These are phyloP conservation scores for Parastagonospora avenae DNA, from an alignment of 2,329 filamentous ascomycete genomes.

Conservation along the genomic window DNA sequence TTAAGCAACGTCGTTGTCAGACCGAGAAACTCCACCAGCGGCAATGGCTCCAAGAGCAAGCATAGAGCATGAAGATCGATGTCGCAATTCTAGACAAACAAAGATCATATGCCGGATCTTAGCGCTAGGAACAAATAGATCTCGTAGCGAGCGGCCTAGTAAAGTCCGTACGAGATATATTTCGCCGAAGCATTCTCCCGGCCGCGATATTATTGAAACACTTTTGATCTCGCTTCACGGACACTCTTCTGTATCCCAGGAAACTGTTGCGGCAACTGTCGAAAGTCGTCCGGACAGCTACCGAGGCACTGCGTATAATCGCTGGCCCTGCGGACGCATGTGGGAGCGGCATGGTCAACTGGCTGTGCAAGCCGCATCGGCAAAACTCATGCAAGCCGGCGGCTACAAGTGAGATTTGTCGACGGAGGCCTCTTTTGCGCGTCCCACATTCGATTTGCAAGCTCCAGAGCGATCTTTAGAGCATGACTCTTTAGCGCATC, in stretches of 20 bases:
- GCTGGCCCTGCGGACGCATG: slow-evolving; percentile 1
- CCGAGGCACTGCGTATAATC: slow-evolving; percentile 13
- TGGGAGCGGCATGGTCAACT: not conserved
- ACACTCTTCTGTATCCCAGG: slow-evolving; percentile 2
- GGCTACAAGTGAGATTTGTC: slow-evolving; percentile 5
- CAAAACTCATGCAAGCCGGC: slow-evolving; percentile 9
- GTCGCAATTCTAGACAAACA: slow-evolving; percentile 5
- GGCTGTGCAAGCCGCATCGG: not conserved
- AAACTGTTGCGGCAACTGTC: not conserved
- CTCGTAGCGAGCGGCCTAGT: slow-evolving; percentile 17
- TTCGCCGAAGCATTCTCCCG: slow-evolving; percentile 25
- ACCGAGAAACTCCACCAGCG: not conserved
- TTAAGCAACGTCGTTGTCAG: not conserved
- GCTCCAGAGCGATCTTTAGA: not conserved
- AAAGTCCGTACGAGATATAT: slow-evolving; percentile 12
- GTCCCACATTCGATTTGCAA: slow-evolving; percentile 5
- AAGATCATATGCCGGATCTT: slow-evolving; percentile 7
- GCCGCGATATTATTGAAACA: slow-evolving; percentile 6
- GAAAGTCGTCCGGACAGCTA: slow-evolving; percentile 1
- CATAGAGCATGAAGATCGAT: slow-evolving; percentile 1
- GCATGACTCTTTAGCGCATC: not conserved
- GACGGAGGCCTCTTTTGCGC: slow-evolving; percentile 5
- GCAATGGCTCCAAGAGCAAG: too few species aligned
- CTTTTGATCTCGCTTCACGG: slow-evolving; percentile 15
- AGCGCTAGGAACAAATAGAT: slow-evolving; percentile 4